Base-by-base conservation (phyloP, 148 eudicot genomes). In the Rhododendron vialii region DNA sequence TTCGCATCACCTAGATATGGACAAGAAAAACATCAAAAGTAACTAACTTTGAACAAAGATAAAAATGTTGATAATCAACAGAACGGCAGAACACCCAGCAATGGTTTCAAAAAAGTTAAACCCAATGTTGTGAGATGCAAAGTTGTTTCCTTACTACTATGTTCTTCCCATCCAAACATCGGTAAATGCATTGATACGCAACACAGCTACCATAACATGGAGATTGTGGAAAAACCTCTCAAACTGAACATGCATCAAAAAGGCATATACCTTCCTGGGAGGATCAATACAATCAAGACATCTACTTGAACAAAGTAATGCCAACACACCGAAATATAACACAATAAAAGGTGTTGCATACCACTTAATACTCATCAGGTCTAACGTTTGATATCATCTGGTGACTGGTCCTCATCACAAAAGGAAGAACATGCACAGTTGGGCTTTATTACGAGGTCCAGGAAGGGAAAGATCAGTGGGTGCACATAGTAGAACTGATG, bases 1-100 rank as follows among this genome's bases (percentile, higher is more conserved):
- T 92, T 88, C 99, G 91, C 99, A 96, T 96, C 65, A 96, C 99
- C 99, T 96, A 69, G 17, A 78, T 28, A 81, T 11, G 50, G 30
- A 78, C 30, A 84, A 74, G 12, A 76, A 74, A 15, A 43, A 6
- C 26, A 35, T 18, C 67, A 22, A 12, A 80, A 15, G 3, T 4
- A 33, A 14, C 15, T 65, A 65, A 8, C 30, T 65, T 65, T 28
- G 38, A 30, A 33, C 38, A 71, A 71, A 69, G 75, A 1, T 33
- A 14, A 14, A 71, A 15, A 26, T 26, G 6, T 26, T 26, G 35
- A 20, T 26, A 30, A 14, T 71, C 9, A 14, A 71, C 35, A 71
- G 36, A 5, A 71, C 20, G 18, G 15, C 36, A 14, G 38, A 71
- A 71, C 14, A 71, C 8, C 35, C 38, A 71, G 17, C 41, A 71